phyloP scores from a whole-genome alignment of 352 stramenopile genomes.

The Thraustochytrium sp. region DNA sequence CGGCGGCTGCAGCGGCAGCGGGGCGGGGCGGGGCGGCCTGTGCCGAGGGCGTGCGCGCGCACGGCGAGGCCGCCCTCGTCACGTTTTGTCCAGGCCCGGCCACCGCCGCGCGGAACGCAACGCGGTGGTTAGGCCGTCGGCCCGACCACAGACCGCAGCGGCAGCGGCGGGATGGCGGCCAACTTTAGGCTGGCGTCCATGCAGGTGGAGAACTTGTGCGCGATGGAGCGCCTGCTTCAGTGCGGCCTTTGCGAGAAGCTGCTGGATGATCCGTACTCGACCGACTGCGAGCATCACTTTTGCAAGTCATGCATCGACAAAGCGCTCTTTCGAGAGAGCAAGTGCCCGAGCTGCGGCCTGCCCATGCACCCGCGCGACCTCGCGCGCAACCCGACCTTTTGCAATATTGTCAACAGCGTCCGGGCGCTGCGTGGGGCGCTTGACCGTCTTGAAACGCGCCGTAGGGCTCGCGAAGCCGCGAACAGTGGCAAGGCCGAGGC shows the following conservation, averaged over 20 bases:
- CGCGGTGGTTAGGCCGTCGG: no score
- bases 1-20: no score
- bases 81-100: no score
- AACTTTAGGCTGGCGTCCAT: conserved; percentile 11
- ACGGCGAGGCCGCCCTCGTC: no score
- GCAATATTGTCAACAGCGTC: neutral
- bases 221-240: conserved; percentile 1
- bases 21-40: no score
- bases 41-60: no score
- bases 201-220: conserved; percentile 4
- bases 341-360: neutral
- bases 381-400: conserved; percentile 6
- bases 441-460: neutral
- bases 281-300: conserved; percentile 21
- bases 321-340: neutral
- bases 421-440: neutral
- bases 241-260: neutral
- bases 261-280: neutral
- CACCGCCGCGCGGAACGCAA: no score
- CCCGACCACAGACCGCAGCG: no score
- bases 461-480: neutral
- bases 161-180: neutral
- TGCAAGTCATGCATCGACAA: neutral
- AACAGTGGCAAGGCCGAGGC: neutral
- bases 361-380: neutral